A percentile compares a stretch with the other conserved stretches of the same genome.
Evolutionary conservation across 192 early-diverging fungal species (phyloP).

Genomic region (Coemansia sp.): DNA sequence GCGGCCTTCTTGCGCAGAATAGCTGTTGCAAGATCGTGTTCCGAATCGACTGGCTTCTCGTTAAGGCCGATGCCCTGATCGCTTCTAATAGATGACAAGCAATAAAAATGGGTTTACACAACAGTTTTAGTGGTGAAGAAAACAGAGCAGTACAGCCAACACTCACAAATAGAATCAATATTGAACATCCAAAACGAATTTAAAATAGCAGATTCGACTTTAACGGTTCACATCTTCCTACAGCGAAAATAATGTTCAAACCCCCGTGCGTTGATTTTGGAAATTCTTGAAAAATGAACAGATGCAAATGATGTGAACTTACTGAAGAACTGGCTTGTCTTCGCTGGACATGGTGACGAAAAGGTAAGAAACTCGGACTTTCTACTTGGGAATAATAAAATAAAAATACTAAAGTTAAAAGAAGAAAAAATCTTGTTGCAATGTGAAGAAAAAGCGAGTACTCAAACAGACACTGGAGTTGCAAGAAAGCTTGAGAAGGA

Average conservation of each 20-base stretch:
- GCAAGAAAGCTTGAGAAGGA: background rate
- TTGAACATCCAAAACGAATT: too few relatives aligned
- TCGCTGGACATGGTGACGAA: constrained; percentile 23
- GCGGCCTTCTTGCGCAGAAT: constrained; percentile 94
- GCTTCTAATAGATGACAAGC: constrained; percentile 23
- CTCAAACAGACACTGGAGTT: background rate
- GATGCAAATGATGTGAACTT: constrained; percentile 13
- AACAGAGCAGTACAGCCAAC: background rate
- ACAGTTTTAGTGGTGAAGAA: background rate
- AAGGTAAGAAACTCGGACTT: background rate
- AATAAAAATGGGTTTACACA: background rate
- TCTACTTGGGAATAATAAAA: background rate
- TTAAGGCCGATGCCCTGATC: constrained; percentile 39
- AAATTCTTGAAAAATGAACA: background rate
- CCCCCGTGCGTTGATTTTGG: background rate
- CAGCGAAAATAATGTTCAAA: too few relatives aligned
- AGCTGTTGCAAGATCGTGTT: constrained; percentile 87
- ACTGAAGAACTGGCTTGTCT: constrained; percentile 46
- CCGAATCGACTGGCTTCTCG: constrained; percentile 55
- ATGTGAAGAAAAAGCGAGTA: background rate
- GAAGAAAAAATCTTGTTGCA: background rate
- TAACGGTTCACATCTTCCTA: too few relatives aligned
- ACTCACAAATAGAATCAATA: too few relatives aligned
- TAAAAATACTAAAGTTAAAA: constrained; percentile 8
- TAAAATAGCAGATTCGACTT: too few relatives aligned